phyloP scores from a whole-genome alignment of 352 stramenopile genomes.

The Bremia lactucae region DNA sequence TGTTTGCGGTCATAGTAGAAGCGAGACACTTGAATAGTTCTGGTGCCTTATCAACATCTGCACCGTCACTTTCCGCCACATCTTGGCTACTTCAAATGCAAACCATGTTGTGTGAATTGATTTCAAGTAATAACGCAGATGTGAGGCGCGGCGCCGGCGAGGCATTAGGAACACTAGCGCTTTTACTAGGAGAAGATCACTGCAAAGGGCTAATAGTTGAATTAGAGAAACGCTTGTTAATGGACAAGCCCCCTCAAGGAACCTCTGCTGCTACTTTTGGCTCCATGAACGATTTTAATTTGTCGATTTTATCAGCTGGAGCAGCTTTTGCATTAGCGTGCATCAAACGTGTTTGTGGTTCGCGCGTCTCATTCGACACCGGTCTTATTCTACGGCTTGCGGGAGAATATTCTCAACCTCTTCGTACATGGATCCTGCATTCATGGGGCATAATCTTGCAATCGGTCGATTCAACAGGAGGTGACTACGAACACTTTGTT shows the following conservation, averaged over 20 bases:
- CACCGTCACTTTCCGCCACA: conserved; percentile 14
- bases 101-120: conserved; percentile 71
- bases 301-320: conserved; percentile 42
- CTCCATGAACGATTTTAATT: conserved; percentile 23
- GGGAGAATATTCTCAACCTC: conserved; percentile 50
- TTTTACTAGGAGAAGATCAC: conserved; percentile 35
- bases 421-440: conserved; percentile 80
- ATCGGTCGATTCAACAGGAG: conserved; percentile 57
- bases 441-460: conserved; percentile 79
- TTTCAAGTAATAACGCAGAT: conserved; percentile 45
- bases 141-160: conserved; percentile 69
- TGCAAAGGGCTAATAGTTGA: conserved; percentile 52
- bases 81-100: conserved; percentile 69
- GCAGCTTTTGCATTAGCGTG: conserved; percentile 67
- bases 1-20: conserved; percentile 60
- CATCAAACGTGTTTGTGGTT: conserved; percentile 72
- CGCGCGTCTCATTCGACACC: conserved; percentile 63
- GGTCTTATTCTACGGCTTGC: conserved; percentile 63
- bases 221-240: conserved; percentile 53
- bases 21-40: conserved; percentile 24
- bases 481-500: conserved; percentile 78
- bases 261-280: conserved; percentile 17
- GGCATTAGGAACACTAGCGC: conserved; percentile 47
- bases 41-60: conserved; percentile 5
- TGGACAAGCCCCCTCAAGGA: conserved; percentile 40